Percentiles rank a stretch among this genome's conserved stretches.
Evolutionary conservation across 116 monocot species (phyloP).

Genomic region (Cymodocea nodosa): DNA sequence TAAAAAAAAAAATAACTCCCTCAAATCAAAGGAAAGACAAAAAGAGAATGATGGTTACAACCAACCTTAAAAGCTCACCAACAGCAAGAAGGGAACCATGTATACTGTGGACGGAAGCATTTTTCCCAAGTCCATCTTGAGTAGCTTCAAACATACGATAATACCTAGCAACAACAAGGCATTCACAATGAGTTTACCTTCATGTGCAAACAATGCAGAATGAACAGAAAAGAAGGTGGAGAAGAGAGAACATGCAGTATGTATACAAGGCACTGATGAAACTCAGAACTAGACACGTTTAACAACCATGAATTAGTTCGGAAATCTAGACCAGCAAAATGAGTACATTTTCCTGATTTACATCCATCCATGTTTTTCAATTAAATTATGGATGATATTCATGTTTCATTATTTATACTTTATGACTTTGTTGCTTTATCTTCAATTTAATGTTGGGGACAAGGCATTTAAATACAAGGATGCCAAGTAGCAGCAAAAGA

Average conservation of each 20-base stretch:
- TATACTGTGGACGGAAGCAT: slow-evolving; percentile 93
- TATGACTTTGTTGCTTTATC: too few relatives aligned
- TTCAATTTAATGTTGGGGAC: too few relatives aligned
- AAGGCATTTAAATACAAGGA: too few relatives aligned
- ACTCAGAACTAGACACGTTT: background rate
- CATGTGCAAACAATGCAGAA: background rate
- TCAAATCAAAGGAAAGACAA: too few relatives aligned
- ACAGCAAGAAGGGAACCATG: slow-evolving; percentile 96
- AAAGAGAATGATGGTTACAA: background rate
- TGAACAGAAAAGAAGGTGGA: background rate
- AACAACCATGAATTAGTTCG: too few relatives aligned
- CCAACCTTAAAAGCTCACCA: slow-evolving; percentile 89
- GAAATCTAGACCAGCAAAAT: too few relatives aligned
- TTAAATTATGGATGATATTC: too few relatives aligned
- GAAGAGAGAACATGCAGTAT: background rate
- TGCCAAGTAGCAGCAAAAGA: too few relatives aligned
- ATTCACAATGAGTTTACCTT: background rate
- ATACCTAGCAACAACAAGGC: slow-evolving; percentile 38
- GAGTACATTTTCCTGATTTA: too few relatives aligned
- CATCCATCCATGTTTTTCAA: too few relatives aligned
- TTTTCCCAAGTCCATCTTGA: slow-evolving; percentile 92
- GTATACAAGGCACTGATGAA: background rate
- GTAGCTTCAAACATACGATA: slow-evolving; percentile 99
- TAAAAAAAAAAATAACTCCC: too few relatives aligned
- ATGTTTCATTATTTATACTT: too few relatives aligned